Conservation (phyloP, 345 rosid species). For the Schrenkiella parvula region DNA sequence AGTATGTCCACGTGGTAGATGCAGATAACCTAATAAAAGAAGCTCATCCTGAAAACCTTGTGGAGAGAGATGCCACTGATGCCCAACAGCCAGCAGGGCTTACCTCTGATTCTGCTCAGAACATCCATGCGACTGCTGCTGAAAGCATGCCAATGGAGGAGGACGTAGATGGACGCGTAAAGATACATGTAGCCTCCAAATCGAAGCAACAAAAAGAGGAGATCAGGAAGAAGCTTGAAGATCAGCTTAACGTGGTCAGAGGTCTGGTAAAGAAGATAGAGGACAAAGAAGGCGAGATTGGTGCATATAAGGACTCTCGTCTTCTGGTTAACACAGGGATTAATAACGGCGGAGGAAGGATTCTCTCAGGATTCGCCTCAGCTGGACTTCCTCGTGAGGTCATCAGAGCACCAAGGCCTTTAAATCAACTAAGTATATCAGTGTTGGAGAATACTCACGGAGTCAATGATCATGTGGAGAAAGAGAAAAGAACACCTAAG, state of each 20-base stretch:
- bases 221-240: constrained; percentile 71
- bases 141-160: constrained; percentile 46
- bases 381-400: constrained; percentile 50
- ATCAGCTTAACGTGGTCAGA: constrained; percentile 70
- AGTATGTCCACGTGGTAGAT: constrained; percentile 21
- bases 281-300: constrained; percentile 55
- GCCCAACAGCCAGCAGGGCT: constrained; percentile 36
- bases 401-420: constrained; percentile 64
- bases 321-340: constrained; percentile 33
- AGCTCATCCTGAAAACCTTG: constrained; percentile 29
- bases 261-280: constrained; percentile 77
- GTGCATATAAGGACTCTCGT: constrained; percentile 41
- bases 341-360: constrained; percentile 55
- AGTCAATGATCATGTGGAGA: constrained; percentile 63
- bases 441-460: constrained; percentile 72
- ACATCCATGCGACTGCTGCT: constrained; percentile 21
- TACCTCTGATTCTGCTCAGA: constrained; percentile 15
- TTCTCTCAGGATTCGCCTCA: constrained; percentile 58
- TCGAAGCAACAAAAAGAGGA: constrained; percentile 61
- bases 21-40: constrained; percentile 18
- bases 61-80: constrained; percentile 33
- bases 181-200: constrained; percentile 50
- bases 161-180: constrained; percentile 41
- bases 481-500: constrained; percentile 96
- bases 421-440: constrained; percentile 67